Conservation (phyloP, 129 eudicot genomes). For the Escallonia rubra region DNA sequence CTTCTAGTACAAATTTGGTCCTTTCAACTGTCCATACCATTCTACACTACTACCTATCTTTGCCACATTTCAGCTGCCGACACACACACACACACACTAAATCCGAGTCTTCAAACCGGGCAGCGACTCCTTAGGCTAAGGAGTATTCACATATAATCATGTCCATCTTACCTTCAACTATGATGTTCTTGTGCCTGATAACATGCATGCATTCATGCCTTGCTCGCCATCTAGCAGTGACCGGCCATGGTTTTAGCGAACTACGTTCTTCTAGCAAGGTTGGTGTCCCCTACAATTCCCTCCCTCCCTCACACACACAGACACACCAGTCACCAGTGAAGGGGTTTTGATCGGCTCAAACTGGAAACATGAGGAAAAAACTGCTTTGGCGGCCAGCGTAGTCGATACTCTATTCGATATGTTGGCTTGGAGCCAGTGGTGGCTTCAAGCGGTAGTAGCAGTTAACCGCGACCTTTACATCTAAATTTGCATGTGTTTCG, state of each 20-base stretch:
- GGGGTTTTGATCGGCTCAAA: too few relatives aligned
- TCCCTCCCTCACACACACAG: constrained; percentile 12
- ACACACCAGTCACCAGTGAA: not conserved
- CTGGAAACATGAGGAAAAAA: too few relatives aligned
- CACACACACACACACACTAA: too few relatives aligned
- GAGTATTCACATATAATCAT: not conserved
- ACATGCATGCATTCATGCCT: constrained; percentile 30
- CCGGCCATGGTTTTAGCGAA: not conserved
- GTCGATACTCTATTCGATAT: too few relatives aligned
- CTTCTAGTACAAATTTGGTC: too few relatives aligned
- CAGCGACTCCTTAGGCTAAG: too few relatives aligned
- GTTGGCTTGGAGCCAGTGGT: too few relatives aligned
- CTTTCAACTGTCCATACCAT: not conserved
- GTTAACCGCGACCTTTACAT: too few relatives aligned
- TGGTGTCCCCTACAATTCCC: not conserved
- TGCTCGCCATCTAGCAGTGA: constrained; percentile 32
- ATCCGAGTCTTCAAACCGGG: too few relatives aligned
- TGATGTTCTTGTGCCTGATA: constrained; percentile 5
- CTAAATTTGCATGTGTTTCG: not conserved
- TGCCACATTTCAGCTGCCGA: not conserved
- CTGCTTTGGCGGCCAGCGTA: too few relatives aligned
- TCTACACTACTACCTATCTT: not conserved
- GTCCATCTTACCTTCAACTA: not conserved
- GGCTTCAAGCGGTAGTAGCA: too few relatives aligned
- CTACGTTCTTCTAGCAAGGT: constrained; percentile 21